Base-by-base conservation (phyloP, 805 yeast species). In the Yarrowia alimentaria region DNA sequence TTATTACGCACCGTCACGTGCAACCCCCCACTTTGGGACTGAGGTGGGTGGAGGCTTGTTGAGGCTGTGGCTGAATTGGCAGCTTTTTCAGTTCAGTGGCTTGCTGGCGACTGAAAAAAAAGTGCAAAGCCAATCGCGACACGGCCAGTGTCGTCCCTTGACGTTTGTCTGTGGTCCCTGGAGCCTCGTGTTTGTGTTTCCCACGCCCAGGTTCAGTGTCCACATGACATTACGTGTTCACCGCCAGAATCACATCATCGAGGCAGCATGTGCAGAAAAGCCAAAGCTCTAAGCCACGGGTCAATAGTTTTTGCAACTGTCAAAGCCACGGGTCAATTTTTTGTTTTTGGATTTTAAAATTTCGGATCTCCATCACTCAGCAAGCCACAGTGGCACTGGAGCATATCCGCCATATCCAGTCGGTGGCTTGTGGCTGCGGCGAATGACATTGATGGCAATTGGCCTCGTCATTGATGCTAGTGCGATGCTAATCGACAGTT, bases 1-100 rank as follows among this genome's bases (percentile, higher is more conserved):
- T n/a, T 24, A 37, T 37, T 24, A 37, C 43, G 43, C 43, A 16
- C 43, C 11, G 43, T 37, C 43, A 37, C 43, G 43, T 34, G 43
- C 10, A 2, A 17, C 17, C 43, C 43, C 43, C 42, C n/a, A n/a
- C n/a, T n/a, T n/a, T n/a, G n/a, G n/a, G n/a, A n/a, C n/a, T n/a
- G n/a, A n/a, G n/a, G n/a, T n/a, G n/a, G n/a, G n/a, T n/a, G n/a
- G n/a, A n/a, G n/a, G n/a, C n/a, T n/a, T n/a, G n/a, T n/a, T n/a
- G n/a, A n/a, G n/a, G 26, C 12, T 37, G 43, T 37, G 43, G 43
- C 43, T 24, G 30, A n/a, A 37, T 24, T 24, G 13, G n/a, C 29
- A 12, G 18, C 22, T 34, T 20, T 22, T 34, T 34, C 22, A 22
- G 29, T 34, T 14, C 14, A 24, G 43, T 37, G 43, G 43, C 43